A percentile compares a stretch with the other conserved stretches of the same genome.
Evolutionary conservation across 2,329 filamentous ascomycete species (phyloP).

Genomic region (Graphilbum fragrans): DNA sequence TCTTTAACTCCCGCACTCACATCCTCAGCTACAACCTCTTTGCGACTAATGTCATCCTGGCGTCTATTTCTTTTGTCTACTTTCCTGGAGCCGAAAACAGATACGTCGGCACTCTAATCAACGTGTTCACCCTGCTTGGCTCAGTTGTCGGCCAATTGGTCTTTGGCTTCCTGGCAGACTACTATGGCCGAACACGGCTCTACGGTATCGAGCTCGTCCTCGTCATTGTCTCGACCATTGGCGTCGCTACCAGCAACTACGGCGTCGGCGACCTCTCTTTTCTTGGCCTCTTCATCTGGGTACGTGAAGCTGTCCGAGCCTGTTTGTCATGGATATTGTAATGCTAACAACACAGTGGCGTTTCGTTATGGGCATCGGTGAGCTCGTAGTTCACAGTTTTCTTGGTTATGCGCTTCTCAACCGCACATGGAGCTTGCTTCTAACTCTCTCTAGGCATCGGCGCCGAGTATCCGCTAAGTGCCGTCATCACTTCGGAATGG

Average conservation of each 20-base stretch:
- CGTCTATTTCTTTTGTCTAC: slow-evolving; percentile 39
- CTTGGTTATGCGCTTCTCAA: no score
- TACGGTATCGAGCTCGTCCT: slow-evolving; percentile 45
- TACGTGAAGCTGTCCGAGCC: slow-evolving; percentile 11
- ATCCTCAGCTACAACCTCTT: slow-evolving; percentile 37
- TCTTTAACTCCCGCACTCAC: not conserved
- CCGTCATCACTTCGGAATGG: slow-evolving; percentile 57
- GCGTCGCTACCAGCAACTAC: slow-evolving; percentile 38
- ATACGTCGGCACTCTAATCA: slow-evolving; percentile 35
- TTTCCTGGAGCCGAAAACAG: slow-evolving; percentile 29
- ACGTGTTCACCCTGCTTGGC: slow-evolving; percentile 38
- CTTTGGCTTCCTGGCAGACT: slow-evolving; percentile 42
- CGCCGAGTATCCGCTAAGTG: slow-evolving; percentile 56
- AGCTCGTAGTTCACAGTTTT: no score
- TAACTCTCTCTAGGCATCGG: slow-evolving; percentile 37
- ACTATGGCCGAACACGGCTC: slow-evolving; percentile 39
- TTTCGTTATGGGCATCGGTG: slow-evolving; percentile 41
- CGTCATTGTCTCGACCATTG: slow-evolving; percentile 44
- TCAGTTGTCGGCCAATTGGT: slow-evolving; percentile 38
- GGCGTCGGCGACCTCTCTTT: slow-evolving; percentile 38
- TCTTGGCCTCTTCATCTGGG: slow-evolving; percentile 36
- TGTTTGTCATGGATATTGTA: not conserved
- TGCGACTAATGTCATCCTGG: slow-evolving; percentile 41
- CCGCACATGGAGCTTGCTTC: not conserved
- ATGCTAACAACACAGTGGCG: slow-evolving; percentile 24